Conservation (phyloP, 148 eudicot genomes). For the Vaccinium corymbosum region DNA sequence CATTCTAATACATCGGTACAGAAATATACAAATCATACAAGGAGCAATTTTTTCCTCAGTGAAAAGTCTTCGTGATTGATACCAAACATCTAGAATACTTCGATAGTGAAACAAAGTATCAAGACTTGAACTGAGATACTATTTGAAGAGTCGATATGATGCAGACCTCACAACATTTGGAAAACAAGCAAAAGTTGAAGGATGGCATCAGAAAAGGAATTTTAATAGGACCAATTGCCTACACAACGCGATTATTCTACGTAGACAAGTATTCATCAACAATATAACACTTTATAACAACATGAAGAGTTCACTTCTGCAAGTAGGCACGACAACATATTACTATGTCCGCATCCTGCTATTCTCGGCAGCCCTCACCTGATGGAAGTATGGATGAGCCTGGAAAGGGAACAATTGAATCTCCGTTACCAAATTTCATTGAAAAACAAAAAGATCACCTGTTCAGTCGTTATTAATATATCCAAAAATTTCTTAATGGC, state of each 20-base stretch:
- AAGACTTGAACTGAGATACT: background rate
- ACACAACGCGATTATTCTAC: background rate
- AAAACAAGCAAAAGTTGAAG: background rate
- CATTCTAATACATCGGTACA: background rate
- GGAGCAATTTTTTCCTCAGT: background rate
- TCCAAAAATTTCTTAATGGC: background rate
- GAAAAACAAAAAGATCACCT: background rate
- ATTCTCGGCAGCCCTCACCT: slow-evolving; percentile 85
- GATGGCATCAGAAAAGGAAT: background rate
- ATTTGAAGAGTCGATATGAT: background rate
- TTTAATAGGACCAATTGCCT: background rate
- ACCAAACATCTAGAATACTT: background rate
- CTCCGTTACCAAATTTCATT: background rate
- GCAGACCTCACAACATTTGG: background rate
- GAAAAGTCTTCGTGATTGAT: background rate
- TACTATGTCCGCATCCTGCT: slow-evolving; percentile 75
- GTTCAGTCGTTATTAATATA: background rate
- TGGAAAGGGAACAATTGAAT: slow-evolving; percentile 14
- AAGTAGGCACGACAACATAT: background rate
- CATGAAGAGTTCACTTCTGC: background rate
- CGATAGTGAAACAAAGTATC: background rate
- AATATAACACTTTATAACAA: background rate
- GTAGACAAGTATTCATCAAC: background rate
- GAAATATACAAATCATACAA: background rate
- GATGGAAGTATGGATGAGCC: slow-evolving; percentile 83